These are phyloP conservation scores for Fusarium nurragi DNA, from an alignment of 2,329 filamentous ascomycete species.

Conservation along the genomic window DNA sequence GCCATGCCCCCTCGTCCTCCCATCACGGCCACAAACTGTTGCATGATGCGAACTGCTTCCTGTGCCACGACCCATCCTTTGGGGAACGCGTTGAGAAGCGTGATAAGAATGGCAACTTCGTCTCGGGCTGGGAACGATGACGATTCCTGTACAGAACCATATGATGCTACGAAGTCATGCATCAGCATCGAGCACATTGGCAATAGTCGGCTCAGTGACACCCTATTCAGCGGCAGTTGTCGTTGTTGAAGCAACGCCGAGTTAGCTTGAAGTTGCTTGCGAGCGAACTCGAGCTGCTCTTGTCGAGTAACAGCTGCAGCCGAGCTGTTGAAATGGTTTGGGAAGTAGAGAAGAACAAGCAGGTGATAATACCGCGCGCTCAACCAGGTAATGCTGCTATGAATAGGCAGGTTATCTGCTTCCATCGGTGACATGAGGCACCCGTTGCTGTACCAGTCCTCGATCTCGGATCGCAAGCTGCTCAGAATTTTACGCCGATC, in stretches of 20 bases:
- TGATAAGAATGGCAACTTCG: slow-evolving; percentile 49
- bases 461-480: slow-evolving; percentile 54
- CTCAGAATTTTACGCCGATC: slow-evolving; percentile 49
- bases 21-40: slow-evolving; percentile 43
- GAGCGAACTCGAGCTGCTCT: slow-evolving; percentile 52
- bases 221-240: slow-evolving; percentile 55
- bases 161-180: slow-evolving; percentile 42
- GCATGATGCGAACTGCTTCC: slow-evolving; percentile 49
- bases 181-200: slow-evolving; percentile 52
- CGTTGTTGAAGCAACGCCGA: slow-evolving; percentile 54
- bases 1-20: slow-evolving; percentile 29
- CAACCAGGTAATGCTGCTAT: slow-evolving; percentile 57
- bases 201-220: slow-evolving; percentile 53
- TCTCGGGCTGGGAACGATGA: slow-evolving; percentile 47
- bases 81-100: slow-evolving; percentile 52
- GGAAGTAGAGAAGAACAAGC: slow-evolving; percentile 56
- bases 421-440: slow-evolving; percentile 56
- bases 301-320: slow-evolving; percentile 43
- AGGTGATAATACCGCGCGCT: slow-evolving; percentile 56
- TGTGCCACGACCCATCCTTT: slow-evolving; percentile 49
- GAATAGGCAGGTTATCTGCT: slow-evolving; percentile 56
- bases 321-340: slow-evolving; percentile 52
- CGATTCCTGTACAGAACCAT: slow-evolving; percentile 15
- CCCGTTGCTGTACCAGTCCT: slow-evolving; percentile 58
- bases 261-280: slow-evolving; percentile 55